Percentiles rank a stretch among this genome's conserved stretches.
These are phyloP conservation scores for Hibiscus tridactylites DNA, from an alignment of 345 rosid genomes.

Conservation along the genomic window DNA sequence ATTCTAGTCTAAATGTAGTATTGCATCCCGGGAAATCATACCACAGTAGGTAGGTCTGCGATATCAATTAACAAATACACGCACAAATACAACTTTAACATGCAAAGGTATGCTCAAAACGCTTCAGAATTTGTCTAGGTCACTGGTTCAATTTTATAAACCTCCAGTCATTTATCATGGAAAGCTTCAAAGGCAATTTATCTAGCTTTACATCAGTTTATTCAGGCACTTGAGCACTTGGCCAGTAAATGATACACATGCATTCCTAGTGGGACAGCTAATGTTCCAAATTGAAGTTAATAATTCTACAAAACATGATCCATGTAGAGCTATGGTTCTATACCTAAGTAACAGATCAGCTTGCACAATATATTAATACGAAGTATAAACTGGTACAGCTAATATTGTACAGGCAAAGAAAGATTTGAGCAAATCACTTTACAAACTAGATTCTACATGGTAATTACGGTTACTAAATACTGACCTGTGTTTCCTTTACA, in stretches of 20 bases:
- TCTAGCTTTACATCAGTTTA: background rate
- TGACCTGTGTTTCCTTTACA: slow-evolving; percentile 78
- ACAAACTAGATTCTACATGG: background rate
- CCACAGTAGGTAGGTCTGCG: background rate
- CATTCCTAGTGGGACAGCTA: background rate
- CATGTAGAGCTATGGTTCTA: background rate
- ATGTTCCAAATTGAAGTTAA: background rate
- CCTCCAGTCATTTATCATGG: background rate
- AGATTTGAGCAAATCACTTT: background rate
- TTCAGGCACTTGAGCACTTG: background rate
- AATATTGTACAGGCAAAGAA: background rate
- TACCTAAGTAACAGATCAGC: background rate
- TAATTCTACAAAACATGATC: background rate
- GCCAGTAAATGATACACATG: background rate
- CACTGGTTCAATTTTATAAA: background rate
- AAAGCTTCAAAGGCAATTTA: background rate
- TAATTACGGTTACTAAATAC: background rate
- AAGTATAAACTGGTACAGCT: background rate
- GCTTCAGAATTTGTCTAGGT: background rate
- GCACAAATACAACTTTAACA: background rate
- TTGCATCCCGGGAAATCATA: background rate
- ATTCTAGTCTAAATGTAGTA: background rate
- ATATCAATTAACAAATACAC: background rate
- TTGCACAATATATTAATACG: background rate
- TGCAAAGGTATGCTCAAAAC: background rate